phyloP scores from a whole-genome alignment of 345 rosid genomes.

The Aquilaria yunnanensis region DNA sequence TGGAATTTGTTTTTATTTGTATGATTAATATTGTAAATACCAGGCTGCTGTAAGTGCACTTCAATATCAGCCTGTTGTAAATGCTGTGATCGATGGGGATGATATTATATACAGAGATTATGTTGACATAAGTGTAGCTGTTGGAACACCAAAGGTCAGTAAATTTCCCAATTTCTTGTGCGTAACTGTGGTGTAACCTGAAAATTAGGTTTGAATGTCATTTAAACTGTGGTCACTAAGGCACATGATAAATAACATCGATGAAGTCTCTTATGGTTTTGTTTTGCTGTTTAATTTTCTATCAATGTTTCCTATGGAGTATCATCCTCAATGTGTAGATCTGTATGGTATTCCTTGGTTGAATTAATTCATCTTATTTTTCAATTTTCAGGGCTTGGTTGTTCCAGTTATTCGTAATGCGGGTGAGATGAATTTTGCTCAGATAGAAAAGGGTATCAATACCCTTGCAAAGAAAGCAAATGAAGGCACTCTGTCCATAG shows the following conservation, averaged over 20 bases:
- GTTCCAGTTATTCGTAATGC: slow-evolving; percentile 87
- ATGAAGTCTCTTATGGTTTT: no score
- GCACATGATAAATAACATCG: no score
- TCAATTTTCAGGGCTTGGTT: slow-evolving; percentile 62
- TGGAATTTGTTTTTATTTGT: not conserved
- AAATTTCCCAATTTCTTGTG: slow-evolving; percentile 1
- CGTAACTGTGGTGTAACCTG: no score
- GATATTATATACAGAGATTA: slow-evolving; percentile 97
- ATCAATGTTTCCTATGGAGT: no score
- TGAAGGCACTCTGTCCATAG: slow-evolving; percentile 90
- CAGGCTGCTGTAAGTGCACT: slow-evolving; percentile 99
- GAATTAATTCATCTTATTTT: not conserved
- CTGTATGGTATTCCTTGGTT: no score
- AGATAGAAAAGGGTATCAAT: slow-evolving; percentile 87
- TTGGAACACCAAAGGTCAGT: slow-evolving; percentile 58
- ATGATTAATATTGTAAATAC: slow-evolving; percentile 1
- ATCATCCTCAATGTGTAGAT: no score
- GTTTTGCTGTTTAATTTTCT: slow-evolving; percentile 1
- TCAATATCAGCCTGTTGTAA: slow-evolving; percentile 87
- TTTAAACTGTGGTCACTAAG: no score
- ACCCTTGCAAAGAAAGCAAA: slow-evolving; percentile 86
- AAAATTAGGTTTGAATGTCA: no score
- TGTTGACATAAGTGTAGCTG: slow-evolving; percentile 86
- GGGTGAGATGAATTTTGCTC: slow-evolving; percentile 75
- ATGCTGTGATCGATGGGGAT: slow-evolving; percentile 99